These are phyloP conservation scores for Thymus mandschuricus DNA, from an alignment of 257 asterid genomes.

Conservation along the genomic window DNA sequence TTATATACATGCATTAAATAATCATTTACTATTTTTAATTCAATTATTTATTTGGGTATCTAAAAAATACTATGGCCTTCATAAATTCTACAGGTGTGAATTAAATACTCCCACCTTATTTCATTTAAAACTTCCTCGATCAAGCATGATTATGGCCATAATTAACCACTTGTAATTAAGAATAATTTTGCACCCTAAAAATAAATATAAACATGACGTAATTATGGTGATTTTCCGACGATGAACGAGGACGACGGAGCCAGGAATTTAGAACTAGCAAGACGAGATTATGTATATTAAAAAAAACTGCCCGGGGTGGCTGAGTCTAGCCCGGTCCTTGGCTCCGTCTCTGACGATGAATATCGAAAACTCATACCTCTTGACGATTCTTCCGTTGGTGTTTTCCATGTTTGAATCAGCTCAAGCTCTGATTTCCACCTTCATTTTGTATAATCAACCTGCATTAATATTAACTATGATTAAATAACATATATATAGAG, in stretches of 20 bases:
- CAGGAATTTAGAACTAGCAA: no score
- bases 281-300: no score
- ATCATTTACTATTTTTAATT: not conserved
- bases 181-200: not conserved
- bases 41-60: not conserved
- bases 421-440: not conserved
- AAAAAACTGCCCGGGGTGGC: no score
- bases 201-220: no score
- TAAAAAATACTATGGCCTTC: not conserved
- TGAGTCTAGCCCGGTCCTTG: no score
- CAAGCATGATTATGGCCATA: not conserved
- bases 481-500: not conserved
- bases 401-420: slow-evolving; percentile 26
- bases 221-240: no score
- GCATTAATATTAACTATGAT: not conserved
- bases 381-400: slow-evolving; percentile 30
- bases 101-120: not conserved
- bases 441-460: slow-evolving; percentile 10
- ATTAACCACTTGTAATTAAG: no score
- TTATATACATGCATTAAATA: not conserved
- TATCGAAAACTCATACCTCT: slow-evolving; percentile 35
- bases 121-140: not conserved
- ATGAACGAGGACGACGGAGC: no score
- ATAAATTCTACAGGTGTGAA: not conserved
- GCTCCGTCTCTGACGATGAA: no score